Conservation (phyloP, 2,329 filamentous ascomycete species). For the Chrysoporthe puriensis region DNA sequence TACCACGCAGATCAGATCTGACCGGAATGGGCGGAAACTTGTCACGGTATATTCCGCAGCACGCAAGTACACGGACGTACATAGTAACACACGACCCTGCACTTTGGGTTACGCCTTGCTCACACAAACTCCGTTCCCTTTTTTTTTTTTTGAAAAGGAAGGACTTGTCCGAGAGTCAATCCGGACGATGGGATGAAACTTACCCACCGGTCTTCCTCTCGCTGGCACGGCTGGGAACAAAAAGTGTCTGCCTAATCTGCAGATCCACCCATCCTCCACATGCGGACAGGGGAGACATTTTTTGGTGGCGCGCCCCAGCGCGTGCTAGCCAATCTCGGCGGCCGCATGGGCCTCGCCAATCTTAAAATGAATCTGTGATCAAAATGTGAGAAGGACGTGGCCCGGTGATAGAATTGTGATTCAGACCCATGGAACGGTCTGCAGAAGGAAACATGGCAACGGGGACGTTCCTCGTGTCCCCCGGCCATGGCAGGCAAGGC, state of each 20-base stretch:
- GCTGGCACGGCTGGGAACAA: not conserved
- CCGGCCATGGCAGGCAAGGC: not conserved
- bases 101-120: constrained; percentile 15
- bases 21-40: too few species aligned
- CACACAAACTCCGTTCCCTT: constrained; percentile 22
- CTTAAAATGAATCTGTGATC: constrained; percentile 1
- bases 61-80: too few species aligned
- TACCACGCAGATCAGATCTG: too few species aligned
- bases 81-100: not conserved
- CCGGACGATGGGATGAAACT: constrained; percentile 8
- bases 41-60: too few species aligned
- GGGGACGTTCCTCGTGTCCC: not conserved
- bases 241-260: constrained; percentile 3
- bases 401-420: not conserved
- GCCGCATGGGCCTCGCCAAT: constrained; percentile 11
- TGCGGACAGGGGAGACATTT: not conserved
- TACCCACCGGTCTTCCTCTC: not conserved
- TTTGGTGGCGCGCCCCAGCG: not conserved
- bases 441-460: not conserved
- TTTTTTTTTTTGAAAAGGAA: constrained; percentile 13
- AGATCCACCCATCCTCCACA: not conserved
- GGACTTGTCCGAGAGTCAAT: too few species aligned
- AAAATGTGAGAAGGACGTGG: not conserved
- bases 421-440: not conserved
- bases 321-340: not conserved